Evolutionary conservation across 352 stramenopile species (phyloP), one percentile per base, ranked within the genome.

Genomic region (Phytophthora crassamura): DNA sequence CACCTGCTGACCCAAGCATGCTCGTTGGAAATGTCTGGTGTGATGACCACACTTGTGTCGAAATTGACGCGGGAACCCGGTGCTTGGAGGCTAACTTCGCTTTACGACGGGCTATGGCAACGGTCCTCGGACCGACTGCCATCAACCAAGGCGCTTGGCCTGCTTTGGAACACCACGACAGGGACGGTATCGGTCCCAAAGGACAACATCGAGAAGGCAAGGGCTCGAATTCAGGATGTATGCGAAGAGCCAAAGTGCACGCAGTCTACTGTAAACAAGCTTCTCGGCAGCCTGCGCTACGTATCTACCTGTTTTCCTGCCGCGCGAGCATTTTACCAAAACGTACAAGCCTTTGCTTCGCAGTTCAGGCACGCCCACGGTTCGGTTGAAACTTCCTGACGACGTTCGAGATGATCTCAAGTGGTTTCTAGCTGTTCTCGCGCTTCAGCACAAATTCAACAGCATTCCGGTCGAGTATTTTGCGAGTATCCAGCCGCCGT

Each of bases 41-140:
- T n/a, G 52, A 69, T 30, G 61, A 69, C 1, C 53, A 61, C 16
- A 53, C 53, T 18, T 61, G 53, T 5, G 18, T 61, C 20, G 53
- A 61, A 10, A 4, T 61, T 2, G 33, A 61, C 53, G 53, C 40
- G 2, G 20, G 41, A 30, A 52, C n/a, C 2, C 3, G 33, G 3
- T 61, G 53, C 15, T 4, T 39, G 3, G 41, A 47, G 4, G 53
- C 41, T 1, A 53, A 61, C 8, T 20, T 52, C 2, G 40, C 32
- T n/a, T 39, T 10, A 42, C 39, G 40, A 46, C n/a, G 16, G 43
- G n/a, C 4, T 1, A 5, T 5, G 9, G 7, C 1, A 53, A 42
- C 46, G 4, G 3, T 30, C 6, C 4, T 5, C n/a, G 25, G 25
- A 6, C 25, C 25, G 2, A 46, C 9, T 1, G 20, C 49, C 4